Conservation (phyloP, 768 basidiomycete genomes). For the Suillus lakei region DNA sequence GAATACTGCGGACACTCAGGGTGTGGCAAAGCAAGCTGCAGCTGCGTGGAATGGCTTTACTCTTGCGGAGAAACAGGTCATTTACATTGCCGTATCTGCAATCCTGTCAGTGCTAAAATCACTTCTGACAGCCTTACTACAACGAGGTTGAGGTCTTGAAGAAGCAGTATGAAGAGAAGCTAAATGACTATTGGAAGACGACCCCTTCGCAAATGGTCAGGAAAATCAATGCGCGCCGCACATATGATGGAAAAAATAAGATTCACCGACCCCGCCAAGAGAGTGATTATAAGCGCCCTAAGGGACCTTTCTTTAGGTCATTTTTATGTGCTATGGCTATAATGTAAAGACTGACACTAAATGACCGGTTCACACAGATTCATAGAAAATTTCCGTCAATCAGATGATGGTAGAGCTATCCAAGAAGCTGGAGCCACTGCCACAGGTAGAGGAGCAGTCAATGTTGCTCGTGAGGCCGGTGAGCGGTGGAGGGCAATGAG, state of each 20-base stretch:
- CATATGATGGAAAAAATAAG: constrained; percentile 27
- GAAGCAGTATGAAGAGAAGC: constrained; percentile 22
- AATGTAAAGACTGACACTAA: background rate
- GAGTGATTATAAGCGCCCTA: constrained; percentile 1
- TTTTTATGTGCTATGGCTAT: constrained; percentile 2
- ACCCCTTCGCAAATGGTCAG: constrained; percentile 23
- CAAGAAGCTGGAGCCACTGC: constrained; percentile 13
- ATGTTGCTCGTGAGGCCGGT: constrained; percentile 22
- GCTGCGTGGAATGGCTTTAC: constrained; percentile 38
- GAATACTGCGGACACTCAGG: background rate
- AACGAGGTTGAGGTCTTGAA: constrained; percentile 24
- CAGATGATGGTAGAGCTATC: constrained; percentile 20
- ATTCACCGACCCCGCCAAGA: constrained; percentile 11
- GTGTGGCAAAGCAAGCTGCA: constrained; percentile 24
- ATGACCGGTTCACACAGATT: constrained; percentile 20
- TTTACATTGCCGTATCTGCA: background rate
- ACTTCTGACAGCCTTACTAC: constrained; percentile 28
- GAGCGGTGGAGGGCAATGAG: constrained; percentile 37
- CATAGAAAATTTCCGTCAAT: constrained; percentile 20
- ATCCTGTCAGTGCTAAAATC: background rate
- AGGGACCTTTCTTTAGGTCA: constrained; percentile 30
- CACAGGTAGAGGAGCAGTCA: constrained; percentile 7
- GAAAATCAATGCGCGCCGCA: constrained; percentile 39
- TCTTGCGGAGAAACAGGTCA: constrained; percentile 41
- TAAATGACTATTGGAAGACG: constrained; percentile 33